Base-by-base conservation (phyloP, 495 filamentous ascomycete species). In the Neurospora sp. region DNA sequence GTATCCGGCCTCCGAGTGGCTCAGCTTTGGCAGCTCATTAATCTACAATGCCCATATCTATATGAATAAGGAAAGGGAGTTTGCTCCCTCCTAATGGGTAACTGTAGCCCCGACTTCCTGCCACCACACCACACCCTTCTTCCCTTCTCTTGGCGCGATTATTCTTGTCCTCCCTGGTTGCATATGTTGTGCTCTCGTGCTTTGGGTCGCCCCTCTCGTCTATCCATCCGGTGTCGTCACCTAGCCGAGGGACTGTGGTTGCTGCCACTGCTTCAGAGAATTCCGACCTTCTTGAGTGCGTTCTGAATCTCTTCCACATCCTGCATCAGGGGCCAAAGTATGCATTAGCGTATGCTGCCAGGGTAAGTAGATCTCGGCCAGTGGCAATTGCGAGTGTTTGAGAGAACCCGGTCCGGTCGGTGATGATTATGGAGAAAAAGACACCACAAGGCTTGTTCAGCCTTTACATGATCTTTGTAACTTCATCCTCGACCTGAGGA, bases 401-500 rank as follows among this genome's bases (percentile, higher is more conserved):
- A 74, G 46, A 59, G 38, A 39, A 14, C 59, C 44, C 27, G 53
- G 53, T 61, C 53, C 70, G 74, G 48, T 71, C 68, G 71, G 39
- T 46, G 12, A 31, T 61, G 27, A 61, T 31, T 31, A 61, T 61
- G 71, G 40, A 69, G 72, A 39, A 68, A 70, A 73, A 71, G 68
- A 73, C 27, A 70, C 71, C 69, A 68, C 59, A 79, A 75, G 76
- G 78, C 74, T 74, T 72, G 71, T 77, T 74, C 73, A 61, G 77
- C 74, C 75, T 82, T 88, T 92, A 96, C 92, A 94, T 94, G 83
- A 98, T 93, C 87, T 94, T 97, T 75, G 93, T 96, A 82, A 98
- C 89, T 81, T 97, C 94, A 85, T 96, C 94, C 86, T 96, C 93
- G 84, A 96, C 93, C 94, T 97, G 90, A 85, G 80, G 78, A 75